Base-by-base conservation (phyloP, 768 basidiomycete species). In the Mycena maculata region DNA sequence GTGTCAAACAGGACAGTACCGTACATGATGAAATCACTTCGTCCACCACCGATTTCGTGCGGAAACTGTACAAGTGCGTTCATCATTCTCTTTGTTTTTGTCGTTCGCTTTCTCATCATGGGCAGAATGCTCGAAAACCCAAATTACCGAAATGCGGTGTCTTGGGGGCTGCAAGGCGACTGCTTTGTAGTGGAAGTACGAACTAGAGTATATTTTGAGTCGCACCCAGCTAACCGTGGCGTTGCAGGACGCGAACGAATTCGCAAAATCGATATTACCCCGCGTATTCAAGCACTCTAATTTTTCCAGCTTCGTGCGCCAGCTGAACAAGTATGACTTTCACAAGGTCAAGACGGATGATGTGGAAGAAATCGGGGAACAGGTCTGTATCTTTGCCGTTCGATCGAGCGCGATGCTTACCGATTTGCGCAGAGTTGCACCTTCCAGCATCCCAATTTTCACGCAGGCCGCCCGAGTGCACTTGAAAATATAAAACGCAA, bases 281-380 rank as follows among this genome's bases (percentile, higher is more conserved):
- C 90, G 92, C 39, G 89, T 95, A 84, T 96, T 96, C 88, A 95
- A 96, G 76, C 95, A 96, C 76, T 94, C 92, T 9, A 96, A 96
- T 75, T 96, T 96, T 77, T 94, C 95, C 28, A 88, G 86, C 60
- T 97, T 97, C 75, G 95, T 97, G 4, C 87, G 94, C 12, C 95
- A 97, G 77, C 84, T 97, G 36, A 97, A 97, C 85, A 97, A 96
- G 77, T 97, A 97, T 76, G 95, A 95, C 79, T 97, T 97, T 71
- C 95, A 96, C 84, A 97, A 97, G 84, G 92, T 96, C 68, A 96
- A 95, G 33, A 36, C 6, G 79, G 94, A 92, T 73, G 89, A 88
- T 2, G n/a, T n/a, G n/a, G 94, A 54, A n/a, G 41, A 28, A 41
- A 33, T n/a, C n/a, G n/a, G n/a, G 13, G 33, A 36, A 36, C 6